phyloP scores from a whole-genome alignment of 2,329 filamentous ascomycete genomes.

The Xylaria sp. region DNA sequence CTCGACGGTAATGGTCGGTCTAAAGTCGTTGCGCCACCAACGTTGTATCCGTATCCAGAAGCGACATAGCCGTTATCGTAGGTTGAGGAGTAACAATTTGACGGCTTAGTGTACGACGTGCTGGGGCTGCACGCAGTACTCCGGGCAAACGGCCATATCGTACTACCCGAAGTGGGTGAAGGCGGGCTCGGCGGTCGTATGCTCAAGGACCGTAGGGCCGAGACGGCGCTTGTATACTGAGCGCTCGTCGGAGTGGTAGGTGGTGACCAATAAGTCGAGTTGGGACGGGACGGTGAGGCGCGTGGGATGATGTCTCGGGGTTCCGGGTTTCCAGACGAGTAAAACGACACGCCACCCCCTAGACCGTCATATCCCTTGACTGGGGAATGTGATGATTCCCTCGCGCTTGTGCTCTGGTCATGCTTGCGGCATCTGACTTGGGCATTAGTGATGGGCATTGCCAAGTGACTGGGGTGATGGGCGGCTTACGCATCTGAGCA shows the following conservation, averaged over 20 bases:
- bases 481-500: conserved; percentile 63
- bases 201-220: conserved; percentile 58
- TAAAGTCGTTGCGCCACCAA: conserved; percentile 38
- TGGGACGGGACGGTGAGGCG: conserved; percentile 64
- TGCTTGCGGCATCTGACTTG: conserved; percentile 54
- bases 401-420: conserved; percentile 48
- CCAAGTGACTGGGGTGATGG: conserved; percentile 19
- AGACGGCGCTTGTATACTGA: conserved; percentile 55
- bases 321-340: conserved; percentile 51
- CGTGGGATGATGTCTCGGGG: conserved; percentile 66
- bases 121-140: conserved; percentile 56
- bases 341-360: conserved; percentile 47
- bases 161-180: conserved; percentile 50
- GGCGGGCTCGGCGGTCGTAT: conserved; percentile 59
- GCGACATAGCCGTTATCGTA: conserved; percentile 52
- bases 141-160: conserved; percentile 58
- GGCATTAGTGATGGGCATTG: conserved; percentile 30
- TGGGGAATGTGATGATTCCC: conserved; percentile 33
- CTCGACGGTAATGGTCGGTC: conserved; percentile 62
- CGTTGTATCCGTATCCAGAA: conserved; percentile 42
- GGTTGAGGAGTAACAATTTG: conserved; percentile 53
- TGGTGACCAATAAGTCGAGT: conserved; percentile 57
- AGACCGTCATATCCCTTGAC: conserved; percentile 38
- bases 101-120: conserved; percentile 52
- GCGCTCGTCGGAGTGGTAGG: conserved; percentile 52